Conservation (phyloP, 2,329 filamentous ascomycete species). For the Nemania serpens region DNA sequence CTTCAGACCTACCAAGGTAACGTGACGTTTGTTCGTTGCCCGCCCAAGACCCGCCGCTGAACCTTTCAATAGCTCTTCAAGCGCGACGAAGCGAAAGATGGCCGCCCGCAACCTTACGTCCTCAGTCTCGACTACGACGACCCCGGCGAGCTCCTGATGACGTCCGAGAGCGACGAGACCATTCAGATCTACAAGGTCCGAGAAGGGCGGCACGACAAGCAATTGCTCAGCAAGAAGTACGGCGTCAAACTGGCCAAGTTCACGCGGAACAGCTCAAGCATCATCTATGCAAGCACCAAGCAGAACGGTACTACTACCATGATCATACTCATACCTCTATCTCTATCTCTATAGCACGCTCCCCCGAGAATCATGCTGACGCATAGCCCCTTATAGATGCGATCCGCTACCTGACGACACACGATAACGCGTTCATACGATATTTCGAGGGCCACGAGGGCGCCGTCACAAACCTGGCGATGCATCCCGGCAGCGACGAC, state of each 20-base stretch:
- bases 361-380: background rate
- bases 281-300: slow-evolving; percentile 95
- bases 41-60: no score
- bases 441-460: slow-evolving; percentile 93
- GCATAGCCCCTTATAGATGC: slow-evolving; percentile 59
- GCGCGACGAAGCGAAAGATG: slow-evolving; percentile 60
- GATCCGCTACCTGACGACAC: slow-evolving; percentile 84
- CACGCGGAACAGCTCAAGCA: slow-evolving; percentile 86
- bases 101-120: slow-evolving; percentile 63
- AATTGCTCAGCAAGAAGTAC: slow-evolving; percentile 93
- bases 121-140: slow-evolving; percentile 97
- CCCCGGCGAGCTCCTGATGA: slow-evolving; percentile 88
- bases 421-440: slow-evolving; percentile 94
- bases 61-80: slow-evolving; percentile 58
- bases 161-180: slow-evolving; percentile 90
- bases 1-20: slow-evolving; percentile 80
- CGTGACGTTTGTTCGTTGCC: background rate
- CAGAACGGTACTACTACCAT: slow-evolving; percentile 68
- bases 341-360: background rate
- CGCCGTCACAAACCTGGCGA: slow-evolving; percentile 78
- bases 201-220: slow-evolving; percentile 87
- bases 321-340: background rate
- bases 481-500: slow-evolving; percentile 85
- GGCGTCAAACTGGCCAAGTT: slow-evolving; percentile 93
- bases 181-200: slow-evolving; percentile 95